Conservation (phyloP, 2,329 filamentous ascomycete genomes). For the Thermoascus crustaceus region DNA sequence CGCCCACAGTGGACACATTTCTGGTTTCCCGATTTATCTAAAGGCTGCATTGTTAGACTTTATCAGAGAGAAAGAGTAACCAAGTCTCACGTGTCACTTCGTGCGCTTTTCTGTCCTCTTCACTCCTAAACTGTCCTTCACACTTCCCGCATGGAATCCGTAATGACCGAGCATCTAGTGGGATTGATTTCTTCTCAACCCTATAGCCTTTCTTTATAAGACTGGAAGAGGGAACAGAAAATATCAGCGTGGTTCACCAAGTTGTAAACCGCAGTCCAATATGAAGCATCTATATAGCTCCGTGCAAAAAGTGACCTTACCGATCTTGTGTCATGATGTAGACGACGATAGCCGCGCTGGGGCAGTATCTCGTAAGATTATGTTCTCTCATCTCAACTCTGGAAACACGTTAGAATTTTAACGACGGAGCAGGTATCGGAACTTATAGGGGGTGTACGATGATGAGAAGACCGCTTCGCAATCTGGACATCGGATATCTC, state of each 20-base stretch:
- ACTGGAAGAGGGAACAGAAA: too few relatives aligned
- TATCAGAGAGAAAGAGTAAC: constrained; percentile 5
- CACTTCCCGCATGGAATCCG: constrained; percentile 20
- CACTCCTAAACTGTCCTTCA: constrained; percentile 17
- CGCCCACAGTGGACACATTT: constrained; percentile 8
- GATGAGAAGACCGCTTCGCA: constrained; percentile 25
- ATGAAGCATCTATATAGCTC: background rate
- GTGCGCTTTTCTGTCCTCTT: constrained; percentile 13
- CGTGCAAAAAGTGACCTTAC: constrained; percentile 9
- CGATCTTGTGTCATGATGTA: constrained; percentile 26
- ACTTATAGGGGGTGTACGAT: constrained; percentile 10
- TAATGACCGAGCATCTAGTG: constrained; percentile 18
- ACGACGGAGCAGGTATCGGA: background rate
- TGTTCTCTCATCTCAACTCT: constrained; percentile 21
- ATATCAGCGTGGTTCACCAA: constrained; percentile 2
- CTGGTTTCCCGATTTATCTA: constrained; percentile 7
- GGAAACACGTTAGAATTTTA: constrained; percentile 2
- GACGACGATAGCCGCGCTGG: constrained; percentile 20
- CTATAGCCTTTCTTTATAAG: constrained; percentile 25
- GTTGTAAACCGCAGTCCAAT: background rate
- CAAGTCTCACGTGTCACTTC: constrained; percentile 2
- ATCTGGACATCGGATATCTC: constrained; percentile 19
- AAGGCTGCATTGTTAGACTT: constrained; percentile 3
- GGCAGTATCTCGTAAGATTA: constrained; percentile 21
- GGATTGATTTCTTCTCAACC: constrained; percentile 20